Evolutionary conservation across 208 protist species (phyloP).

Genomic region (Herpetomonas samuelpessoai): DNA sequence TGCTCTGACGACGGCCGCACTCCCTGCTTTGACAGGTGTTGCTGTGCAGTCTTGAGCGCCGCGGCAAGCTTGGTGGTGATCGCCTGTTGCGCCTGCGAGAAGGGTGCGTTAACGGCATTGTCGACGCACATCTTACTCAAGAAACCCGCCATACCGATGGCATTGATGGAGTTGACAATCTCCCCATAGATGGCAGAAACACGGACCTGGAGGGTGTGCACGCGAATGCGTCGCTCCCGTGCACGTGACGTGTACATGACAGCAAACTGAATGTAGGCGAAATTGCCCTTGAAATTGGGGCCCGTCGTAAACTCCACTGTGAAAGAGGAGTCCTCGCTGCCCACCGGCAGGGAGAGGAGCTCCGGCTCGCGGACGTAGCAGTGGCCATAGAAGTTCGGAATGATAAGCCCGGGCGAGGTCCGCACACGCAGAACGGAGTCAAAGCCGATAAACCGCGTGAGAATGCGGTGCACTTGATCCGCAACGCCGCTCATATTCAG

Average conservation of each 20-base stretch:
- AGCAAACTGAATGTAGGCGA: conserved; percentile 82
- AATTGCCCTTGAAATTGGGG: conserved; percentile 51
- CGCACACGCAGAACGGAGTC: conserved; percentile 97
- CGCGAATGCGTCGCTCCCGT: conserved; percentile 79
- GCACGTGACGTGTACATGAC: conserved; percentile 75
- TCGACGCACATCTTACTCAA: conserved; percentile 77
- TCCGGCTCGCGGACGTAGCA: conserved; percentile 95
- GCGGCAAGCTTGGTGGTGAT: conserved; percentile 52
- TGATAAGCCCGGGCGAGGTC: conserved; percentile 72
- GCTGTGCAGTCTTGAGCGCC: conserved; percentile 38
- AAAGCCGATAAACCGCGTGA: conserved; percentile 91
- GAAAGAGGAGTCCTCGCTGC: conserved; percentile 89
- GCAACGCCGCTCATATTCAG: conserved; percentile 62
- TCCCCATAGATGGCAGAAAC: conserved; percentile 34
- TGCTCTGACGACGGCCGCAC: conserved; percentile 28
- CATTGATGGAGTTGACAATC: conserved; percentile 74
- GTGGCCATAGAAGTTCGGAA: conserved; percentile 94
- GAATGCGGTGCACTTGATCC: conserved; percentile 61
- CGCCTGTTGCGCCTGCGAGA: conserved; percentile 57
- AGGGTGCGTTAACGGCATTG: conserved; percentile 41
- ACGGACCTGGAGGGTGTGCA: conserved; percentile 78
- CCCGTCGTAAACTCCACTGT: conserved; percentile 69
- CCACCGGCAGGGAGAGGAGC: conserved; percentile 94
- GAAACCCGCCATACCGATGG: conserved; percentile 64
- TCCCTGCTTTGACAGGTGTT: conserved; percentile 46